These are phyloP conservation scores for Dimocarpus longan DNA, from an alignment of 345 rosid genomes.

Conservation along the genomic window DNA sequence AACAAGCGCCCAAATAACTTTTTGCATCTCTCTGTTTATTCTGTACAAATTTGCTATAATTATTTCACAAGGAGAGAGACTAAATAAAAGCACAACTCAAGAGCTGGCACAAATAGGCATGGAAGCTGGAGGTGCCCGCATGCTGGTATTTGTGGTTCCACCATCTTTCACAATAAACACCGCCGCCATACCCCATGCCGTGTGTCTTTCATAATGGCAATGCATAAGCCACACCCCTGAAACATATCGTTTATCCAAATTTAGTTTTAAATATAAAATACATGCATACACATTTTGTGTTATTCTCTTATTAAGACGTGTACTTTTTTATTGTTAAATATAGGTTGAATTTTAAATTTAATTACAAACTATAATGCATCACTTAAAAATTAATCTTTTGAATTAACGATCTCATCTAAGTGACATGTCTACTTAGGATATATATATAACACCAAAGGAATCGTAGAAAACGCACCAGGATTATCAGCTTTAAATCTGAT, in stretches of 20 bases:
- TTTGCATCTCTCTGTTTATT: not conserved
- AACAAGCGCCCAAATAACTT: too few species aligned
- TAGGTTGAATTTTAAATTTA: too few species aligned
- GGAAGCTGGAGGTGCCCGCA: constrained; percentile 38
- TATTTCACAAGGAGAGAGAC: not conserved
- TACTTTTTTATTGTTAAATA: too few species aligned
- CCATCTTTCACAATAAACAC: constrained; percentile 40
- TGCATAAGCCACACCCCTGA: constrained; percentile 41
- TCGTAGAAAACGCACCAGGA: not conserved
- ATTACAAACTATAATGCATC: too few species aligned
- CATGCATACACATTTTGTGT: too few species aligned
- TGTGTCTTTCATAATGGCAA: constrained; percentile 46
- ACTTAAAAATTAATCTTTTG: too few species aligned
- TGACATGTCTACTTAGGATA: too few species aligned
- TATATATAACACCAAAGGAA: too few species aligned
- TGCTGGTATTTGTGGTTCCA: not conserved
- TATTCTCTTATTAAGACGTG: too few species aligned
- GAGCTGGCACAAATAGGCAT: constrained; percentile 32
- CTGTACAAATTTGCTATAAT: not conserved
- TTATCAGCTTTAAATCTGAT: not conserved
- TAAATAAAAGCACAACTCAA: not conserved
- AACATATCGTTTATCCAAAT: not conserved
- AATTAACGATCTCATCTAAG: too few species aligned
- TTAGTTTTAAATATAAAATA: too few species aligned
- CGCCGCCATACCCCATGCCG: constrained; percentile 41